Conservation (phyloP, 805 yeast genomes). For the Saturnispora zaruensis region DNA sequence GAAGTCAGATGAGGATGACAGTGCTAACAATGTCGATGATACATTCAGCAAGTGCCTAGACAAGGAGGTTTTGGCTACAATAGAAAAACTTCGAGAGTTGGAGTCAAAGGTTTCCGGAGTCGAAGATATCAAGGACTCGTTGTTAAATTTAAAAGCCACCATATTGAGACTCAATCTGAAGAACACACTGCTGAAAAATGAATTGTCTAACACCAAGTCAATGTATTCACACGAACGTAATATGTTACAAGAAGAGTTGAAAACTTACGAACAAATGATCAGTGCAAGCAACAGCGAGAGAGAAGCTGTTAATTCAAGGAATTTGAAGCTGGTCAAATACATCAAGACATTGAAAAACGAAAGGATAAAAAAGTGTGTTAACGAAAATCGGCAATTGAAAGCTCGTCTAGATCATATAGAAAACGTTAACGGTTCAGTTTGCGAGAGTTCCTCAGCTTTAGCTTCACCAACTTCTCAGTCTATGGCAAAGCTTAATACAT, state of each 20-base stretch:
- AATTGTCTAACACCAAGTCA: conserved; percentile 22
- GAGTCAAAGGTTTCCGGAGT: background rate
- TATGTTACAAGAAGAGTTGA: conserved; percentile 22
- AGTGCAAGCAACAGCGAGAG: conserved; percentile 24
- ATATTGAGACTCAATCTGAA: conserved; percentile 26
- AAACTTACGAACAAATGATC: conserved; percentile 22
- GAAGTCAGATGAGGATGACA: background rate
- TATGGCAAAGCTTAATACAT: background rate
- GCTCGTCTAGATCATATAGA: conserved; percentile 16
- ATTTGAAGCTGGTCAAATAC: conserved; percentile 27
- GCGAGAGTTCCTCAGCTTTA: background rate
- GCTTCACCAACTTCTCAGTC: background rate
- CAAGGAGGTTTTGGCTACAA: background rate
- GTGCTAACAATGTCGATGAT: background rate
- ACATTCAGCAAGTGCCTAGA: background rate
- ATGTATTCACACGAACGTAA: conserved; percentile 26
- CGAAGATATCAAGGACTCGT: background rate
- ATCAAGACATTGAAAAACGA: conserved; percentile 25
- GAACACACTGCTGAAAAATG: conserved; percentile 26
- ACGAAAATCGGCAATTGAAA: conserved; percentile 23
- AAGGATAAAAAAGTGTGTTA: conserved; percentile 21
- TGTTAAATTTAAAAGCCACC: conserved; percentile 14
- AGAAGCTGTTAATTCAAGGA: conserved; percentile 24
- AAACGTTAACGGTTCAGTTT: background rate
- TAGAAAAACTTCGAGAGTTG: background rate